These are phyloP conservation scores for Cryptosporidium sp. DNA, from an alignment of 169 alveolate species.

Conservation along the genomic window DNA sequence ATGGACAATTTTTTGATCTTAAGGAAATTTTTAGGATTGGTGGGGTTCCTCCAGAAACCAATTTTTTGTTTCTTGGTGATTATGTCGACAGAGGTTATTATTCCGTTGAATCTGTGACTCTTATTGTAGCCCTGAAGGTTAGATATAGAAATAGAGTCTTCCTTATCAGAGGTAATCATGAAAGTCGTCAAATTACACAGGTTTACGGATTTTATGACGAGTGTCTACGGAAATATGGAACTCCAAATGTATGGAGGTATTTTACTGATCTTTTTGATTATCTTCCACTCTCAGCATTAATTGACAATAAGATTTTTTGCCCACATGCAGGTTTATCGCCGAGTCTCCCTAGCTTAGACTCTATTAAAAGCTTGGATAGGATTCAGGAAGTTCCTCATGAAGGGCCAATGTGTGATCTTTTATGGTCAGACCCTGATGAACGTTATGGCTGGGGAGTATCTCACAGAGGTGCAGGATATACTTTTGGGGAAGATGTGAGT, in stretches of 20 bases:
- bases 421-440: conserved; percentile 99
- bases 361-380: conserved; percentile 92
- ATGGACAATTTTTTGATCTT: conserved; percentile 90
- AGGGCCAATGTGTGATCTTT: conserved; percentile 99
- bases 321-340: conserved; percentile 99
- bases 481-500: conserved; percentile 97
- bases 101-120: conserved; percentile 90
- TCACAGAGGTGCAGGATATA: conserved; percentile 99
- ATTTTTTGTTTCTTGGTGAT: conserved; percentile 83
- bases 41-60: conserved; percentile 83
- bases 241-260: conserved; percentile 91
- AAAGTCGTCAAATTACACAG: conserved; percentile 95
- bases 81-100: conserved; percentile 91
- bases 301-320: conserved; percentile 90
- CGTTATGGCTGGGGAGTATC: conserved; percentile 97
- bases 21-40: conserved; percentile 81
- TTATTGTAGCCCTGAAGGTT: conserved; percentile 95
- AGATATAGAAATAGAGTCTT: conserved; percentile 96
- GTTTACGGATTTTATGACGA: conserved; percentile 94
- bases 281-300: conserved; percentile 87
- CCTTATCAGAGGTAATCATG: conserved; percentile 96
- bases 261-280: conserved; percentile 93
- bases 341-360: conserved; percentile 92
- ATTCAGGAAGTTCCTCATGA: conserved; percentile 99
- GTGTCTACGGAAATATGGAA: conserved; percentile 91